A percentile compares a stretch with the other conserved stretches of the same genome.
Conservation (phyloP, 345 rosid genomes). For the Gossypium thurberi region DNA sequence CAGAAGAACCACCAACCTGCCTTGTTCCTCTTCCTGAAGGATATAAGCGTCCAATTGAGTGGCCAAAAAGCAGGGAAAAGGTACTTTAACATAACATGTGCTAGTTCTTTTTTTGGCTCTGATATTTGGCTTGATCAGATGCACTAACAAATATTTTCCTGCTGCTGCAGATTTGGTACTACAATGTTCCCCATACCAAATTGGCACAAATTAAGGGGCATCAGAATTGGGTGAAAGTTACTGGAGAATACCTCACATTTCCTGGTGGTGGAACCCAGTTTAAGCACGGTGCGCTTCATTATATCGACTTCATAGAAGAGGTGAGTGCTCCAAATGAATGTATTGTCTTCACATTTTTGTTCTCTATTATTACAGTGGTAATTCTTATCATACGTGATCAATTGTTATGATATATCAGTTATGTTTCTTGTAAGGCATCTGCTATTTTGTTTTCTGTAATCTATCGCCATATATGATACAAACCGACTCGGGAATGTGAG, state of each 20-base stretch:
- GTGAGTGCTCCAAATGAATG: conserved; percentile 29
- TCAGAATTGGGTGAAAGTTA: conserved; percentile 96
- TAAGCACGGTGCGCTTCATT: conserved; percentile 87
- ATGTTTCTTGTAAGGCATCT: not conserved
- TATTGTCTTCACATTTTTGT: not conserved
- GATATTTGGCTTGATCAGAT: not conserved
- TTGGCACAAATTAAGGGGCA: conserved; percentile 86
- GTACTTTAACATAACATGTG: conserved; percentile 24
- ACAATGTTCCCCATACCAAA: conserved; percentile 90
- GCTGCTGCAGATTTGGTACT: conserved; percentile 89
- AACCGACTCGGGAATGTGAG: too few relatives aligned
- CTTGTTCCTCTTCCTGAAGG: conserved; percentile 86
- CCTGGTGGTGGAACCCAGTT: conserved; percentile 99
- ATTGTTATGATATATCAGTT: not conserved
- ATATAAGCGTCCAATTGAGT: conserved; percentile 65
- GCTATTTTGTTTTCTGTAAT: not conserved
- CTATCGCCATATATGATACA: too few relatives aligned
- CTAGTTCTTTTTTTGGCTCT: not conserved
- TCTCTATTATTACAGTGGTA: not conserved
- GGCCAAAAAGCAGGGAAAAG: conserved; percentile 98
- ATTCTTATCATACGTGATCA: not conserved
- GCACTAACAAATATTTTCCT: conserved; percentile 8
- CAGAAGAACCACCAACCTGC: conserved; percentile 78
- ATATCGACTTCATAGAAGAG: conserved; percentile 88
- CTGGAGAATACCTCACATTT: conserved; percentile 87